phyloP scores from a whole-genome alignment of 805 yeast species.

The Candida sithepensis region DNA sequence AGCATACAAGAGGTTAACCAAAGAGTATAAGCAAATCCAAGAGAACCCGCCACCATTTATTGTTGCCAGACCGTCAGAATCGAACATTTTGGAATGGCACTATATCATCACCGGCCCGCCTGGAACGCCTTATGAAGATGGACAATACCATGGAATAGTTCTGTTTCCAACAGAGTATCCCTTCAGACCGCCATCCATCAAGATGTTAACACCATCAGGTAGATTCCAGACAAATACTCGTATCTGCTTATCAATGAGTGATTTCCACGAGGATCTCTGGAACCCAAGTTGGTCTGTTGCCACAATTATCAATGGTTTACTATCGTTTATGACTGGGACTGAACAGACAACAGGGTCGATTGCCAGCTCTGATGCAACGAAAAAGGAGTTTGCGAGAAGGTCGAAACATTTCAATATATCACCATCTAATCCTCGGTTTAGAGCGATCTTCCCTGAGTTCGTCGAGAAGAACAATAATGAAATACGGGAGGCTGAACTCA shows the following conservation, averaged over 20 bases:
- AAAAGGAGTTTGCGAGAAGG: constrained; percentile 52
- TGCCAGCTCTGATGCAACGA: constrained; percentile 54
- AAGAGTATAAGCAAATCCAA: constrained; percentile 75
- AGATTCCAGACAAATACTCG: constrained; percentile 78
- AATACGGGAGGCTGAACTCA: constrained; percentile 17
- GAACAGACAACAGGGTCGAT: constrained; percentile 86
- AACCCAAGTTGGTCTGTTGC: constrained; percentile 95
- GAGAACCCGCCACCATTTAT: constrained; percentile 84
- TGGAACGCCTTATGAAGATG: constrained; percentile 78
- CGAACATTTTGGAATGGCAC: constrained; percentile 90
- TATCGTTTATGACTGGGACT: constrained; percentile 88
- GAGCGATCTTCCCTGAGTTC: constrained; percentile 64
- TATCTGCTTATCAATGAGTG: constrained; percentile 88
- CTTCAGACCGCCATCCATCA: constrained; percentile 85
- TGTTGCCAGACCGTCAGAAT: constrained; percentile 80
- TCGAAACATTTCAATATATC: constrained; percentile 58
- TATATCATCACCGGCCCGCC: constrained; percentile 91
- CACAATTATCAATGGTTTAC: constrained; percentile 79
- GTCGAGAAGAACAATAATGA: constrained; percentile 40
- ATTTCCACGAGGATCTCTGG: constrained; percentile 93
- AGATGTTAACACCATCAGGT: constrained; percentile 89
- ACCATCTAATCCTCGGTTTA: constrained; percentile 52
- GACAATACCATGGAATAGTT: constrained; percentile 88
- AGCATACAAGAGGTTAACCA: constrained; percentile 49
- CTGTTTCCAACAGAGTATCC: constrained; percentile 85